A percentile compares a stretch with the other conserved stretches of the same genome.
Evolutionary conservation across 768 basidiomycete genomes (phyloP).

Genomic region (Tricholoma saponaceum): DNA sequence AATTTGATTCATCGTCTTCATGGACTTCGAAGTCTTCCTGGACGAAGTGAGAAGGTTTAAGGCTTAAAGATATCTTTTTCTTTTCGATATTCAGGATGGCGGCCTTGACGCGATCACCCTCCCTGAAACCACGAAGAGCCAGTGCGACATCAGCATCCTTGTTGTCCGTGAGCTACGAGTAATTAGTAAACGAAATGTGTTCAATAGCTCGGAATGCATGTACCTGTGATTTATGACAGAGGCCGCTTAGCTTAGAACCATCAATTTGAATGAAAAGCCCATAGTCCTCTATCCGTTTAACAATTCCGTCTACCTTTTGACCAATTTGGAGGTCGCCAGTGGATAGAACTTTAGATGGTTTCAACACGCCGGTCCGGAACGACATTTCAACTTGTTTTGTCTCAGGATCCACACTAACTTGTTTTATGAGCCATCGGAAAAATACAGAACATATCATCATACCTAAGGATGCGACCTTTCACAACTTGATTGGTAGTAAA

Average conservation of each 20-base stretch:
- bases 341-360: slow-evolving; percentile 31
- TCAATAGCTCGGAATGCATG: slow-evolving; percentile 11
- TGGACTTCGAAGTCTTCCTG: slow-evolving; percentile 54
- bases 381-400: slow-evolving; percentile 88
- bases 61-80: slow-evolving; percentile 76
- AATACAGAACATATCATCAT: slow-evolving; percentile 10
- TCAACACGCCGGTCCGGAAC: slow-evolving; percentile 64
- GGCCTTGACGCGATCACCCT: slow-evolving; percentile 84
- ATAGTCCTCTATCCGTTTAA: slow-evolving; percentile 83
- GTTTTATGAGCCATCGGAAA: slow-evolving; percentile 1
- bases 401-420: slow-evolving; percentile 60
- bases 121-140: slow-evolving; percentile 78
- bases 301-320: slow-evolving; percentile 73
- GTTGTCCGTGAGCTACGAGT: slow-evolving; percentile 78
- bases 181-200: slow-evolving; percentile 1
- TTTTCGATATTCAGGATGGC: slow-evolving; percentile 68
- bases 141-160: slow-evolving; percentile 71
- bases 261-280: slow-evolving; percentile 92
- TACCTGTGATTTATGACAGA: slow-evolving; percentile 94
- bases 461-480: slow-evolving; percentile 82
- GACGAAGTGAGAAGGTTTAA: slow-evolving; percentile 86
- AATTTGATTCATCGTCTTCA: slow-evolving; percentile 26
- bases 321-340: slow-evolving; percentile 65
- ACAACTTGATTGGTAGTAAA: slow-evolving; percentile 83
- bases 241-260: slow-evolving; percentile 78